phyloP scores from a whole-genome alignment of 2,329 filamentous ascomycete genomes.

The Elsinoe fawcettii region DNA sequence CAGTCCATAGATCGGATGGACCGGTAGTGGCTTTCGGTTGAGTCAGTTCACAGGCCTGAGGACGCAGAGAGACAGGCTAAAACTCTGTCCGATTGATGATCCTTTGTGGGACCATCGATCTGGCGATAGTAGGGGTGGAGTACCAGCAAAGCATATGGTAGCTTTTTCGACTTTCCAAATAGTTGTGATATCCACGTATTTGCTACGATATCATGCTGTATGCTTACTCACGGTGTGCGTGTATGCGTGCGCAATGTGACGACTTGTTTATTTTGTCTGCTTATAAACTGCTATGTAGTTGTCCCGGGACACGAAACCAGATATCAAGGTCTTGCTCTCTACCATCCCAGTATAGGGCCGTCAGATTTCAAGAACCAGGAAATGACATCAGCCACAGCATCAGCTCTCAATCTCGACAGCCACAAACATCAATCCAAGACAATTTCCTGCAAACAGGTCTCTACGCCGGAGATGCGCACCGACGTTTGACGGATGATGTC shows the following conservation, averaged over 20 bases:
- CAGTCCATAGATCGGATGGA: neutral
- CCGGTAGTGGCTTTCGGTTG: conserved; percentile 5
- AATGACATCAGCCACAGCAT: conserved; percentile 14
- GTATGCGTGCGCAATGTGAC: neutral
- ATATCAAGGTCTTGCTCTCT: neutral
- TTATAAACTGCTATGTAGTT: neutral
- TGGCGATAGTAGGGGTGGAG: neutral
- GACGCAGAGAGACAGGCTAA: neutral
- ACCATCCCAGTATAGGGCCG: neutral
- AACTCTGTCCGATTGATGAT: conserved; percentile 10
- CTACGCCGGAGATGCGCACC: neutral
- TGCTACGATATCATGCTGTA: neutral
- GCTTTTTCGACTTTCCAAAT: neutral
- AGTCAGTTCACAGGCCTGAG: neutral
- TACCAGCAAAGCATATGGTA: neutral
- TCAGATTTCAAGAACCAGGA: neutral
- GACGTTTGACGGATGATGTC: conserved; percentile 7
- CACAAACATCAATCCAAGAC: neutral
- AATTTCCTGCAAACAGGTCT: neutral
- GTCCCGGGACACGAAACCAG: neutral
- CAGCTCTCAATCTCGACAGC: neutral
- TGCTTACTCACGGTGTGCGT: neutral
- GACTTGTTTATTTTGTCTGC: neutral
- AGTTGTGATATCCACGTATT: neutral
- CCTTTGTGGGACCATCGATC: neutral